These are phyloP conservation scores for Colletotrichum filicis DNA, from an alignment of 2,329 filamentous ascomycete genomes.

Conservation along the genomic window DNA sequence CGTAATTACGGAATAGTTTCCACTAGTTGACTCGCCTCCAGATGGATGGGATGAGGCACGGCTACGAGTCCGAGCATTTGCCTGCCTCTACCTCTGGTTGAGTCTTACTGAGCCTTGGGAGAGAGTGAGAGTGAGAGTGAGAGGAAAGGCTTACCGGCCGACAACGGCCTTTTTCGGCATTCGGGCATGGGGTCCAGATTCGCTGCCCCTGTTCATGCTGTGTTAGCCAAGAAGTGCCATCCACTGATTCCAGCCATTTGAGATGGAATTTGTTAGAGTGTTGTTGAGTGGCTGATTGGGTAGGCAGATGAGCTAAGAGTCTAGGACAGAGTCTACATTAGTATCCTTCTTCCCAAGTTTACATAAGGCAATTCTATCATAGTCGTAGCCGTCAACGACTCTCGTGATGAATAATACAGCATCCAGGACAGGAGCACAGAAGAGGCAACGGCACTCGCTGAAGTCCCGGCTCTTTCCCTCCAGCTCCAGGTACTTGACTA, in stretches of 20 bases:
- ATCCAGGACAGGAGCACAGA: background rate
- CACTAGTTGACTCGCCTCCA: conserved; percentile 9
- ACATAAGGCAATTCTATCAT: background rate
- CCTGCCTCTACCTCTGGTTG: no score
- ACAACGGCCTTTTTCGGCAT: conserved; percentile 32
- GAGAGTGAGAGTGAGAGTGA: background rate
- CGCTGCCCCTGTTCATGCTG: background rate
- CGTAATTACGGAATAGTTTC: background rate
- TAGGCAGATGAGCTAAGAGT: no score
- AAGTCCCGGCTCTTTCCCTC: background rate
- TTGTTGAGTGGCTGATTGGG: background rate
- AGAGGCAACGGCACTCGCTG: background rate
- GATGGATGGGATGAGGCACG: background rate
- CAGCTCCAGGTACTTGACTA: no score
- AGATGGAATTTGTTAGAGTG: background rate
- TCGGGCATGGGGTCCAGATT: conserved; percentile 18
- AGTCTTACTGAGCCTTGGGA: background rate
- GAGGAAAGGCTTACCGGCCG: conserved; percentile 3
- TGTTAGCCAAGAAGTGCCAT: background rate
- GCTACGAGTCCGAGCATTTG: background rate
- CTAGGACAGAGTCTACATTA: background rate
- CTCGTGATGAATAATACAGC: background rate
- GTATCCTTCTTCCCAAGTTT: background rate
- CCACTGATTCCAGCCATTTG: background rate
- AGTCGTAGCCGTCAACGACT: background rate